Base-by-base conservation (phyloP, 108 stramenopile genomes). In the Pseudonitzschia pungens region DNA sequence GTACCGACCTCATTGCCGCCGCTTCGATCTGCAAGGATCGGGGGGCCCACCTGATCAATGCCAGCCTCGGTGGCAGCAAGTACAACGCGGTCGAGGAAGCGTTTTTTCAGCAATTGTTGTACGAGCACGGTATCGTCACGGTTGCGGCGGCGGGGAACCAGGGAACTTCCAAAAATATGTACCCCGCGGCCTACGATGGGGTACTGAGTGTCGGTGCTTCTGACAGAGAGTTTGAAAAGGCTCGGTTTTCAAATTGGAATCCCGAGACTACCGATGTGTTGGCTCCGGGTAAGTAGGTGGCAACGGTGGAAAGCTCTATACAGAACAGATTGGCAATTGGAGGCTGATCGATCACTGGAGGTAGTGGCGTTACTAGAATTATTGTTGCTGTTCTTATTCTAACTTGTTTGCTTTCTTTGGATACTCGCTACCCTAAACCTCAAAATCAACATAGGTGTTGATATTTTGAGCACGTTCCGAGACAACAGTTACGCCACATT, bases 111-210 rank as follows among this genome's bases (percentile, higher is more conserved):
- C 33, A 73, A 15, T 42, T 79, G 11, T 74, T 83, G 42, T 72
- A 81, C n/a, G 59, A 78, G 18, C 42, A 74, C 9, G 84, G 81
- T 10, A 83, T 89, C 18, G 33, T 87, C 0, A 26, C 83, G 18
- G 65, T 89, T 51, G 89, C 83, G 15, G 84, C 89, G 0, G 81
- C 86, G 8, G 89, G 89, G 8, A 89, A 89, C 75, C 72, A 56
- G 32, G 86, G 86, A 12, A 63, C 59, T 18, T 54, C 64, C 45
- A 26, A 51, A 8, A 41, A 48, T 6, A 45, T 65, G 15, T 89
- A 86, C 73, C 89, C 89, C 18, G 84, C 86, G 43, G 68, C 71
- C 9, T 89, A 87, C 63, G 42, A 48, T 4, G 36, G 65, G 15
- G 84, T 89, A 8, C 71, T 89, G 20, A 77, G 75, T 42, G 86